Base-by-base conservation (phyloP, 2,329 filamentous ascomycete species). In the Domatiomyces globalis region DNA sequence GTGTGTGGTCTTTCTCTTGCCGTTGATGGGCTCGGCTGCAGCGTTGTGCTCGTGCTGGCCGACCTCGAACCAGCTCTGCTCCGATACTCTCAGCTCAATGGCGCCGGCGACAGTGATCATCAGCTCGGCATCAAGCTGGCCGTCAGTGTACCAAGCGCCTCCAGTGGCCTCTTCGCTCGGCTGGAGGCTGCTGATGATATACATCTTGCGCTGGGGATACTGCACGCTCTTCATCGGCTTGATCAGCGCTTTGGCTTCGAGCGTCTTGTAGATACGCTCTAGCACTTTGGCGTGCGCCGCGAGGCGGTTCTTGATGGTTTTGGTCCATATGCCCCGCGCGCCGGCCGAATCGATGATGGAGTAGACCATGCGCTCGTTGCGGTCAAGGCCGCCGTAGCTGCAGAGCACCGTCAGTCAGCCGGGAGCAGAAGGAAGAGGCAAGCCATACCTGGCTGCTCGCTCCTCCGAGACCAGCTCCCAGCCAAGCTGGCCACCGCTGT, bases 161-260 rank as follows among this genome's bases (percentile, higher is more conserved):
- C 92, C 92, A 0, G 88, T 94, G 46, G 94, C 86, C 55, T 92
- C 85, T 56, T 95, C 89, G 50, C 84, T 87, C 0, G 92, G 90
- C 9, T 81, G 80, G 54, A 98, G 78, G 56, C 83, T 83, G 50
- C 83, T 80, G 63, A 95, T 83, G 76, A 98, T 94, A 74, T 92
- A 98, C 78, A 94, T 95, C 70, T 94, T 95, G 65, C 92, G 85
- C 59, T 83, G 85, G 25, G 87, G 87, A 63, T 85, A 83, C 70
- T 94, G 88, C 68, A 94, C 88, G 67, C 84, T 92, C 70, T 90
- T 92, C 70, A 96, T 88, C 52, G 83, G 81, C 62, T 85, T 85
- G 66, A 98, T 88, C 65, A 94, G 81, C 36, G 81, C 80, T 65
- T 87, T 89, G 42, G 76, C 72, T 67, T 94, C 85, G 55, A 98